A percentile compares a stretch with the other conserved stretches of the same genome.
Evolutionary conservation across 176 grass and related monocot genomes (phyloP).

Genomic region (Cymbopogon citratus): DNA sequence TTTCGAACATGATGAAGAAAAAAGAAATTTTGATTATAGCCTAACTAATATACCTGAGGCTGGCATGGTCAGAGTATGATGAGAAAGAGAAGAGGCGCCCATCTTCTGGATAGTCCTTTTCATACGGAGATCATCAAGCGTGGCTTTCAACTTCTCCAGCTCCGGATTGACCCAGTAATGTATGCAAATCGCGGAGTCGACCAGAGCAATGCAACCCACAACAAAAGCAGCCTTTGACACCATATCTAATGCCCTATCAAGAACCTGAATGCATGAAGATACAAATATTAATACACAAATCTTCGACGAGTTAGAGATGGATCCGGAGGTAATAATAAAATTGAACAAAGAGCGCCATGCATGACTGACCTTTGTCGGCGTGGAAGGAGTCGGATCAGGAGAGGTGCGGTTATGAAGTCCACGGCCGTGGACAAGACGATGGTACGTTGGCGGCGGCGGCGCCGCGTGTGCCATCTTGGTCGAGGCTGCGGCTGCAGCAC

Average conservation of each 20-base stretch:
- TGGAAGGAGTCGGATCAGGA: background rate
- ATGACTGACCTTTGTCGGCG: background rate
- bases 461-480: too few species aligned
- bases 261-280: background rate
- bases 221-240: background rate
- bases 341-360: background rate
- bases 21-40: too few species aligned
- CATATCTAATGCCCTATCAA: background rate
- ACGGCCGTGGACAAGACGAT: background rate
- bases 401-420: background rate
- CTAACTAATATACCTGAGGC: too few species aligned
- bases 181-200: background rate
- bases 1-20: too few species aligned
- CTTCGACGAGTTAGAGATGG: too few species aligned
- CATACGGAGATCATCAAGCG: background rate
- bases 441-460: too few species aligned
- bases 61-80: too few species aligned
- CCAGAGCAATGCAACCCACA: background rate
- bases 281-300: background rate
- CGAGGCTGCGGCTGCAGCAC: too few species aligned
- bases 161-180: too few species aligned
- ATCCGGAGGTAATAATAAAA: background rate
- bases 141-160: fast-evolving
- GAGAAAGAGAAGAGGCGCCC: too few species aligned
- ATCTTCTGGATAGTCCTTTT: too few species aligned